Conservation (phyloP, 2,329 filamentous ascomycete genomes). For the Pseudogymnoascus sp. region DNA sequence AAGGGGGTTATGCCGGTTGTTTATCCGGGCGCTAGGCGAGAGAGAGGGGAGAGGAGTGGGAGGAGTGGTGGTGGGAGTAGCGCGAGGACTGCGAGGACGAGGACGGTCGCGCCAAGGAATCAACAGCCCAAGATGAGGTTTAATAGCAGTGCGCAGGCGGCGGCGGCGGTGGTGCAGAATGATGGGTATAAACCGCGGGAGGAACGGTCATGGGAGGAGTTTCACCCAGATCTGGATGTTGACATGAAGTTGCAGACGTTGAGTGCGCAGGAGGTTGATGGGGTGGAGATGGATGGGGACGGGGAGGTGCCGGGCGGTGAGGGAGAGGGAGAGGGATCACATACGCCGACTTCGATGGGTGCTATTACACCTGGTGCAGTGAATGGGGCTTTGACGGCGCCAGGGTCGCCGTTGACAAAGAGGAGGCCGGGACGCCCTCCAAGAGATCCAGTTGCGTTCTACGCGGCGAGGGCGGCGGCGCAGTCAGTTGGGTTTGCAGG, state of each 20-base stretch:
- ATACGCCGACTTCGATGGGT: not conserved
- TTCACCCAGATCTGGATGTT: slow-evolving; percentile 91
- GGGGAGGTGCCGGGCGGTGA: not conserved
- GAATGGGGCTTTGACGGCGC: not conserved
- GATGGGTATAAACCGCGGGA: slow-evolving; percentile 97
- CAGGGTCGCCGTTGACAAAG: slow-evolving; percentile 39
- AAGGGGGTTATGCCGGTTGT: slow-evolving; percentile 40
- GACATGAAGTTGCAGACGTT: slow-evolving; percentile 73
- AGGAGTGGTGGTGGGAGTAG: slow-evolving; percentile 53
- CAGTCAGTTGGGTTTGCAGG: slow-evolving; percentile 17
- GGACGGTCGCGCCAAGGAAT: slow-evolving; percentile 27
- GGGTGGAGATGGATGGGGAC: slow-evolving; percentile 44
- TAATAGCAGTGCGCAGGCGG: slow-evolving; percentile 73
- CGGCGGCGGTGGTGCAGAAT: slow-evolving; percentile 79
- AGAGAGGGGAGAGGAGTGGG: slow-evolving; percentile 33
- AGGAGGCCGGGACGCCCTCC: slow-evolving; percentile 58
- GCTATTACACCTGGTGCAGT: not conserved
- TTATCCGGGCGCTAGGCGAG: slow-evolving; percentile 23
- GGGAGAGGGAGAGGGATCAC: not conserved
- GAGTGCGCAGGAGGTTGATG: slow-evolving; percentile 78
- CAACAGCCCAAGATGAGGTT: slow-evolving; percentile 56
- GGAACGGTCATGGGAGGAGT: slow-evolving; percentile 95
- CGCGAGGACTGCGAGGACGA: slow-evolving; percentile 31
- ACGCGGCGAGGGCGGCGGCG: slow-evolving; percentile 41
- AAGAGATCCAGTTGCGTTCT: slow-evolving; percentile 53